These are phyloP conservation scores for Puccinellia tenuiflora DNA, from an alignment of 176 grass and related monocot genomes.

Conservation along the genomic window DNA sequence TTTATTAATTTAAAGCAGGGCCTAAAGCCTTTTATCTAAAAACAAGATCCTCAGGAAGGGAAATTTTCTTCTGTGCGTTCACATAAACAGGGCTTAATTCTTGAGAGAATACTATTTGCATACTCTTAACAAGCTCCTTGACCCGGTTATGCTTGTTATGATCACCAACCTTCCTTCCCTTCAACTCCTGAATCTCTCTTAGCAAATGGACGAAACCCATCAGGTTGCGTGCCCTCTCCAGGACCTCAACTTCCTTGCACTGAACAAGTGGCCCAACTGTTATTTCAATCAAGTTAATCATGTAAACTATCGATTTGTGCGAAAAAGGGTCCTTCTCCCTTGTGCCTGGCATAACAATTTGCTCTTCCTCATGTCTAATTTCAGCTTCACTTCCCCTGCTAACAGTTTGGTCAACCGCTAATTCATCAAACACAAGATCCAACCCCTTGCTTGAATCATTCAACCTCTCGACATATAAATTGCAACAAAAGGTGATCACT, in stretches of 20 bases:
- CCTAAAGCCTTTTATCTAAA: too few relatives aligned
- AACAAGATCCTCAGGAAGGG: conserved; percentile 38
- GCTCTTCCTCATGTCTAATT: conserved; percentile 13
- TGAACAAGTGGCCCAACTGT: conserved; percentile 55
- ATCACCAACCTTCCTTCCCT: conserved; percentile 22
- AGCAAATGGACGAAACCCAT: conserved; percentile 55
- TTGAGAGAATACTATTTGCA: conserved; percentile 63
- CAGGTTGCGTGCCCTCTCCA: conserved; percentile 74
- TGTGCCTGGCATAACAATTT: background rate
- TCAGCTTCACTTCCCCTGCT: conserved; percentile 7
- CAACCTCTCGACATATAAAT: conserved; percentile 41
- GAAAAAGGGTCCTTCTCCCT: conserved; percentile 32
- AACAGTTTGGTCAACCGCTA: conserved; percentile 21
- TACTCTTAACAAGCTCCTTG: conserved; percentile 39
- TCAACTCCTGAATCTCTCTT: conserved; percentile 39
- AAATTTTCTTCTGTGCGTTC: conserved; percentile 68
- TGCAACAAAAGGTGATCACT: conserved; percentile 53
- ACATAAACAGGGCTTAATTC: conserved; percentile 73
- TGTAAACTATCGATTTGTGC: conserved; percentile 38
- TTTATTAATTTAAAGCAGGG: too few relatives aligned
- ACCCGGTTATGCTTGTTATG: conserved; percentile 24
- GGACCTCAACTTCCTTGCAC: conserved; percentile 78
- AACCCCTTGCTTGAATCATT: conserved; percentile 7
- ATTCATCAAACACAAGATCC: background rate
- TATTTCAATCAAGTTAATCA: conserved; percentile 69